Evolutionary conservation across 2,329 filamentous ascomycete species (phyloP).

Genomic region (Beauveria asiatica): DNA sequence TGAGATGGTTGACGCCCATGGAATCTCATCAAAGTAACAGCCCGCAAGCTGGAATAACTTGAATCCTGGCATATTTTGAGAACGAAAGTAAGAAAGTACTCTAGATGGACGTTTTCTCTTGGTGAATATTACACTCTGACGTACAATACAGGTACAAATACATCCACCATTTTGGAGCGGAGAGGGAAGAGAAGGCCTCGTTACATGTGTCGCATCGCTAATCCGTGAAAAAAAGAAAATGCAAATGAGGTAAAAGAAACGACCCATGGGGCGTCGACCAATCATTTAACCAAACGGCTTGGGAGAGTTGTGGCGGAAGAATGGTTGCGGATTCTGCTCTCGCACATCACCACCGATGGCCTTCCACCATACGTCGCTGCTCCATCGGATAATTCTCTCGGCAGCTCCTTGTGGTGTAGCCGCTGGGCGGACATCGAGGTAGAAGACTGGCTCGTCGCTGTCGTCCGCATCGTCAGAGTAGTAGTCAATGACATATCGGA

Average conservation of each 20-base stretch:
- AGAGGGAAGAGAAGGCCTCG: slow-evolving; percentile 1
- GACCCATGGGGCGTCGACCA: neutral
- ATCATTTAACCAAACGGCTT: slow-evolving; percentile 11
- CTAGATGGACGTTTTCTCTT: neutral
- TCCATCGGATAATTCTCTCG: slow-evolving; percentile 81
- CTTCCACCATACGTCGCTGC: slow-evolving; percentile 88
- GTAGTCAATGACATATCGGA: slow-evolving; percentile 96
- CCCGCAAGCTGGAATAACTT: too few species aligned
- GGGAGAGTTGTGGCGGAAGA: slow-evolving; percentile 20
- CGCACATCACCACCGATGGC: slow-evolving; percentile 65
- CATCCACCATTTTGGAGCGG: slow-evolving; percentile 7
- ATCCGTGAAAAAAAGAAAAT: slow-evolving; percentile 3
- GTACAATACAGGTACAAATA: slow-evolving; percentile 11
- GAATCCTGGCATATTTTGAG: too few species aligned
- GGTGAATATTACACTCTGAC: neutral
- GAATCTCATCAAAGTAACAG: too few species aligned
- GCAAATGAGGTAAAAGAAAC: neutral
- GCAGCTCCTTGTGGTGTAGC: slow-evolving; percentile 70
- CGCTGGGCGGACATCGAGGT: slow-evolving; percentile 86
- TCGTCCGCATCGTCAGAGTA: slow-evolving; percentile 81
- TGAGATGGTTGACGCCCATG: too few species aligned
- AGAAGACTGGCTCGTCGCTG: slow-evolving; percentile 88
- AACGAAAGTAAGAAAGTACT: neutral
- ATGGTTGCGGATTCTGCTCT: slow-evolving; percentile 32
- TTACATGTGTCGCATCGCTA: slow-evolving; percentile 10